phyloP scores from a whole-genome alignment of 2,329 filamentous ascomycete genomes.

The Aspergillus sp. region DNA sequence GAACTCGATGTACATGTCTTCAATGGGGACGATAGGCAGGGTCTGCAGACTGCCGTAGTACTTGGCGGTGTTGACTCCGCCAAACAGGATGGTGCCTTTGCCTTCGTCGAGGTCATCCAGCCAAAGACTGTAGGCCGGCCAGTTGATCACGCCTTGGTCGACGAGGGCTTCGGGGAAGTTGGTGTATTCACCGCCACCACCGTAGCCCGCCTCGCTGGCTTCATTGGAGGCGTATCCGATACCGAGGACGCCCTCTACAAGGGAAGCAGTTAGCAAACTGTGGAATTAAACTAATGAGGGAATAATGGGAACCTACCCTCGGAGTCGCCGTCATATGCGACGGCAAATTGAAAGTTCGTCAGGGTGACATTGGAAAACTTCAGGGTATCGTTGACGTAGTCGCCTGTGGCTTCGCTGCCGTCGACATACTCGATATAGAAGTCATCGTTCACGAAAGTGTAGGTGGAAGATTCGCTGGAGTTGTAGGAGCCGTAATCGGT shows the following conservation, averaged over 20 bases:
- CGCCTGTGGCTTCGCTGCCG: slow-evolving; percentile 70
- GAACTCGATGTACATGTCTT: slow-evolving; percentile 62
- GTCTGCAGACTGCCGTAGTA: slow-evolving; percentile 63
- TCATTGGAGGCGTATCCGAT: slow-evolving; percentile 79
- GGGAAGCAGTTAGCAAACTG: neutral
- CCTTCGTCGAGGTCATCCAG: slow-evolving; percentile 67
- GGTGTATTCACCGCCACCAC: slow-evolving; percentile 28
- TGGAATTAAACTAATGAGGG: neutral
- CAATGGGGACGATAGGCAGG: slow-evolving; percentile 63
- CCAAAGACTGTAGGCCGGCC: slow-evolving; percentile 72
- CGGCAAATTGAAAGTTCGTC: slow-evolving; percentile 13
- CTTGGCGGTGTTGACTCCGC: slow-evolving; percentile 67
- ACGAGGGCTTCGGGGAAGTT: slow-evolving; percentile 68
- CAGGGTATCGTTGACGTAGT: slow-evolving; percentile 59
- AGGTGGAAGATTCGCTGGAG: slow-evolving; percentile 69
- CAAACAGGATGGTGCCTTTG: slow-evolving; percentile 69
- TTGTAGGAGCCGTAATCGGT: slow-evolving; percentile 51
- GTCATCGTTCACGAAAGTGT: slow-evolving; percentile 66
- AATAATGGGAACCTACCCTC: slow-evolving; percentile 51
- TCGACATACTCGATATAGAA: slow-evolving; percentile 87
- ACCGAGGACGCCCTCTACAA: slow-evolving; percentile 65
- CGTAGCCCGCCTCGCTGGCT: slow-evolving; percentile 48
- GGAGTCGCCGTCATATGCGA: slow-evolving; percentile 11
- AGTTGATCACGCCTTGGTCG: slow-evolving; percentile 59
- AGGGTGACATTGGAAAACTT: slow-evolving; percentile 11